These are phyloP conservation scores for Daldinia eschscholtzii DNA, from an alignment of 2,329 filamentous ascomycete species.

Conservation along the genomic window DNA sequence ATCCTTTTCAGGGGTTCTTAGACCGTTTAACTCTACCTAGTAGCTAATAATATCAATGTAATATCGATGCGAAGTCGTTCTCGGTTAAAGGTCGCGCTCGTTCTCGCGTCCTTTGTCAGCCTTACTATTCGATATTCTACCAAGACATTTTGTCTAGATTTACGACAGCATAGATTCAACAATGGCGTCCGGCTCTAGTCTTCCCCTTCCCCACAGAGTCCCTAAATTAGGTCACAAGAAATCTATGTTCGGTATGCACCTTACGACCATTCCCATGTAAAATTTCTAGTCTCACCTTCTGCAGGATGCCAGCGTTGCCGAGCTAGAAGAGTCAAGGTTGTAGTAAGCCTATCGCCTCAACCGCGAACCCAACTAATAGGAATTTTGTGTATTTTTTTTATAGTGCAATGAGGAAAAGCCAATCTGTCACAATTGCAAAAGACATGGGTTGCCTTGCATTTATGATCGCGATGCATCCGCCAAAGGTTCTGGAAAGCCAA, in stretches of 20 bases:
- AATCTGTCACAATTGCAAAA: constrained; percentile 40
- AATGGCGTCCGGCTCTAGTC: constrained; percentile 24
- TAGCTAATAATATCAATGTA: neutral
- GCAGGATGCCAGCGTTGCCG: constrained; percentile 43
- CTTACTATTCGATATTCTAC: neutral
- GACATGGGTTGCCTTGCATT: constrained; percentile 39
- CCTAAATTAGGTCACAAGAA: constrained; percentile 45
- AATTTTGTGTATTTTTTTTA: neutral
- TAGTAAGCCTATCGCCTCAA: neutral
- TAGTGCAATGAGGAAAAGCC: constrained; percentile 44
- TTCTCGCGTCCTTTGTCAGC: constrained; percentile 11
- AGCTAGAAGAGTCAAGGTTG: constrained; percentile 42
- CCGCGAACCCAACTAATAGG: constrained; percentile 2
- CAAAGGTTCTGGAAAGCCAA: constrained; percentile 15
- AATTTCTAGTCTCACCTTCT: constrained; percentile 14
- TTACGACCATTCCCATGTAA: neutral
- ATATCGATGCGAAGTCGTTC: constrained; percentile 3
- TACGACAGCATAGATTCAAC: neutral
- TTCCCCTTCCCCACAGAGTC: constrained; percentile 5
- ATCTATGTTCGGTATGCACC: constrained; percentile 41
- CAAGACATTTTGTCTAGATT: neutral
- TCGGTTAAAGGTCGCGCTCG: constrained; percentile 15
- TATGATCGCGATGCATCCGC: constrained; percentile 39
- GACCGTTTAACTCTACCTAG: constrained; percentile 1
- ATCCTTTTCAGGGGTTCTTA: neutral